These are phyloP conservation scores for Podila epicladia DNA, from an alignment of 192 early-diverging fungal genomes.

Conservation along the genomic window DNA sequence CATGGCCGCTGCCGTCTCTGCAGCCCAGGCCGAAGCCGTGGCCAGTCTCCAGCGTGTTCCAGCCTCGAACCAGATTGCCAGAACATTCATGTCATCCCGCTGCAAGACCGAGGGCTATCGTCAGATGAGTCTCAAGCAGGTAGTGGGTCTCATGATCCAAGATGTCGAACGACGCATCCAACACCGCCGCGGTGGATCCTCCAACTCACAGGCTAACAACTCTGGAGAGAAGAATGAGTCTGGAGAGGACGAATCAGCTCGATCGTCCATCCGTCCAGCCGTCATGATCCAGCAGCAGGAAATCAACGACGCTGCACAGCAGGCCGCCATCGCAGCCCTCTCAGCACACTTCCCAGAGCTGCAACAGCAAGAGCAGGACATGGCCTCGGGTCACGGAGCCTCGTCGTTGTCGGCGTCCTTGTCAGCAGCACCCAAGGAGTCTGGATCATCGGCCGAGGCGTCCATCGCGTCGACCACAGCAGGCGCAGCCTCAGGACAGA, in stretches of 20 bases:
- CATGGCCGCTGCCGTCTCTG: slow-evolving; percentile 48
- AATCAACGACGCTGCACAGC: slow-evolving; percentile 44
- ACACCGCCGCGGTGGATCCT: slow-evolving; percentile 24
- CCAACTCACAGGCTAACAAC: slow-evolving; percentile 1
- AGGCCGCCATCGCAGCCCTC: slow-evolving; percentile 36
- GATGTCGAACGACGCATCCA: slow-evolving; percentile 42
- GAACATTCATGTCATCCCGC: slow-evolving; percentile 47
- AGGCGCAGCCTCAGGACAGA: slow-evolving; percentile 5
- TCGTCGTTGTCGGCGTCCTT: not conserved
- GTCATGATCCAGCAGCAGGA: slow-evolving; percentile 28
- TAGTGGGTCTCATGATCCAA: slow-evolving; percentile 37
- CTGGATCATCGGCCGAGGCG: not conserved
- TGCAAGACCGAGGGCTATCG: slow-evolving; percentile 43
- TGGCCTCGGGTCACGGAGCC: not conserved
- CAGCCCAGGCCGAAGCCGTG: slow-evolving; percentile 46
- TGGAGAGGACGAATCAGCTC: too few relatives aligned
- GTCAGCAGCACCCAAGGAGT: slow-evolving; percentile 3
- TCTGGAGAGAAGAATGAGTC: not conserved
- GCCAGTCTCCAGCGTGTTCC: slow-evolving; percentile 45
- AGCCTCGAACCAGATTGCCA: slow-evolving; percentile 41
- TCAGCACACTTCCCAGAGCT: slow-evolving; percentile 40
- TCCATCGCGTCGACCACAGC: slow-evolving; percentile 2
- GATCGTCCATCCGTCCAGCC: not conserved
- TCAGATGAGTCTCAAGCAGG: slow-evolving; percentile 36
- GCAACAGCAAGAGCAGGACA: slow-evolving; percentile 23